Percentiles rank a stretch among this genome's conserved stretches.
Conservation (phyloP, 2,329 filamentous ascomycete genomes). For the Talaromyces sp. region DNA sequence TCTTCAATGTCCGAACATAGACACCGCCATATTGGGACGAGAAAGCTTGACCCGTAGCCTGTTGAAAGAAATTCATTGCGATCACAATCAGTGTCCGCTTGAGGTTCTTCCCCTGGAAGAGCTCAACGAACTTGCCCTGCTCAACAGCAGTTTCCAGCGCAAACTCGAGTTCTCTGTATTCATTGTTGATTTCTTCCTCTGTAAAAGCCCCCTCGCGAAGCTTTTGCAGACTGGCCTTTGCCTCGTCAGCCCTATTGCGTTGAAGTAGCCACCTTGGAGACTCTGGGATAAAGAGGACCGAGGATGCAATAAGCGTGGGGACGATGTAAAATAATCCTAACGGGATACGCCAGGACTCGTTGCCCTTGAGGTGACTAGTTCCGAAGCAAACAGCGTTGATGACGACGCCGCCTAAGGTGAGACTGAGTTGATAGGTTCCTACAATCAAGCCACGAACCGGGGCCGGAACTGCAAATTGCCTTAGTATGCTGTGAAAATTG, state of each 20-base stretch:
- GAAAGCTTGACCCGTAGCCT: not conserved
- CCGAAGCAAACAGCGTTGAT: not conserved
- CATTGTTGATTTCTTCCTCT: not conserved
- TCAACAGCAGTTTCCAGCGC: not conserved
- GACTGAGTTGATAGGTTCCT: slow-evolving; percentile 8
- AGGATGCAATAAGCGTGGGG: not conserved
- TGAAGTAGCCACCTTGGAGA: slow-evolving; percentile 11
- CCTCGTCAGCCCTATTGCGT: not conserved
- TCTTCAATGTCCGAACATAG: not conserved
- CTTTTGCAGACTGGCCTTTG: not conserved
- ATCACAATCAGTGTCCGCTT: not conserved
- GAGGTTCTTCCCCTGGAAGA: not conserved
- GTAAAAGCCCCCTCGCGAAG: not conserved
- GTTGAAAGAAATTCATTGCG: not conserved
- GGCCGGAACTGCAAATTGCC: not conserved
- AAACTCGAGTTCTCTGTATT: not conserved
- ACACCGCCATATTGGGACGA: not conserved
- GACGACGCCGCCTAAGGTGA: not conserved
- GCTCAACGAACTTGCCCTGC: not conserved
- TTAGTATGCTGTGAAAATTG: not conserved
- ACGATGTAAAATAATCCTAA: slow-evolving; percentile 9
- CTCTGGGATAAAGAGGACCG: not conserved
- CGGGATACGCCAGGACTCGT: not conserved
- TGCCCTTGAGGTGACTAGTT: not conserved
- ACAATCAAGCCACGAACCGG: slow-evolving; percentile 3